A percentile compares a stretch with the other conserved stretches of the same genome.
These are phyloP conservation scores for Haplosporangium gracile DNA, from an alignment of 192 early-diverging fungal genomes.

Conservation along the genomic window DNA sequence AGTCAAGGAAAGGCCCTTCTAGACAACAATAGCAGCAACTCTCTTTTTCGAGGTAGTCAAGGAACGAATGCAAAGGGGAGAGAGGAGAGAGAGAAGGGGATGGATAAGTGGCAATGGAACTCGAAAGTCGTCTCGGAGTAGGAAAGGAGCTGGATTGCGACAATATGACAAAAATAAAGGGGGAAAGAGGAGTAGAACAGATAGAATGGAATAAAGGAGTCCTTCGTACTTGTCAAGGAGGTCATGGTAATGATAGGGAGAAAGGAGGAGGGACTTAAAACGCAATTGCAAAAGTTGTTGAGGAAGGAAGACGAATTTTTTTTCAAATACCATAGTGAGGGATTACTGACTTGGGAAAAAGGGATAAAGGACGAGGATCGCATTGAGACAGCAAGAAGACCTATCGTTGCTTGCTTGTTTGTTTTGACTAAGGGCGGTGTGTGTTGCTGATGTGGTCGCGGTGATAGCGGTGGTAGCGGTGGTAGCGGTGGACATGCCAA, in stretches of 20 bases:
- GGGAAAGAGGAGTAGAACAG: not conserved
- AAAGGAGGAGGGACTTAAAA: not conserved
- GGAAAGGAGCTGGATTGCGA: not conserved
- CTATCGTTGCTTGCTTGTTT: no score
- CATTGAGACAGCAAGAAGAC: no score
- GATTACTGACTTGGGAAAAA: no score
- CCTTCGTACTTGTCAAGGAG: not conserved
- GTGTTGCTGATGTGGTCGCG: no score
- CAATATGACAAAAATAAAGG: not conserved
- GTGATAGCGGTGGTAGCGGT: no score
- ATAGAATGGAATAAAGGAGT: conserved; percentile 9
- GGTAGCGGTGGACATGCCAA: no score
- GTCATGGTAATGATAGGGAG: not conserved
- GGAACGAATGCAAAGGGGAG: not conserved
- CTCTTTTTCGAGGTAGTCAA: not conserved
- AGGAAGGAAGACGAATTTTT: no score
- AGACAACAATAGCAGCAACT: not conserved
- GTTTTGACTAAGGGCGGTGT: no score
- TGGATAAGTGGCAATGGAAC: not conserved
- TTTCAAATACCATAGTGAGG: no score
- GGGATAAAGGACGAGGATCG: no score
- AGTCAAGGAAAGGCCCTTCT: no score
- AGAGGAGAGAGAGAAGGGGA: not conserved
- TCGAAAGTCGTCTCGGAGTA: not conserved
- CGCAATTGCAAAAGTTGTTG: not conserved